Evolutionary conservation across 345 rosid species (phyloP).

Genomic region (Arabis alpina): DNA sequence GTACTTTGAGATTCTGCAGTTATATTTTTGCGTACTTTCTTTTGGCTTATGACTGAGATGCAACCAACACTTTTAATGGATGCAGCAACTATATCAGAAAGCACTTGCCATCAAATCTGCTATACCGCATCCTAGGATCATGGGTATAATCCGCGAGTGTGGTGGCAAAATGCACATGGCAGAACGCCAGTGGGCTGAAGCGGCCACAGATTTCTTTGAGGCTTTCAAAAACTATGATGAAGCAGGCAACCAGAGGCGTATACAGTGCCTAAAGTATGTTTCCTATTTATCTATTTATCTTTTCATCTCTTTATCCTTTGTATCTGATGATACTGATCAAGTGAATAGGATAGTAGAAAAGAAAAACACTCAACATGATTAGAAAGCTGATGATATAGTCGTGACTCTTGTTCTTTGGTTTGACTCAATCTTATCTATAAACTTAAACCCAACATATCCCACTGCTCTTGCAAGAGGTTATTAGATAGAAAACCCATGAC

Average conservation of each 20-base stretch:
- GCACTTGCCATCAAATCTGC: slow-evolving; percentile 99
- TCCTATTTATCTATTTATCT: slow-evolving; percentile 31
- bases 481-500: slow-evolving; percentile 10
- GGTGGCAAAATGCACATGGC: slow-evolving; percentile 99
- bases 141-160: slow-evolving; percentile 99
- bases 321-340: neutral
- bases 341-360: slow-evolving; percentile 3
- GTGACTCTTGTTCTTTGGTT: slow-evolving; percentile 1
- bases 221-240: slow-evolving; percentile 99
- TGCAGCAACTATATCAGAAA: slow-evolving; percentile 96
- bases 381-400: neutral
- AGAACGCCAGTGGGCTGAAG: slow-evolving; percentile 99
- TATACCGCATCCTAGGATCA: slow-evolving; percentile 99
- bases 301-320: slow-evolving; percentile 2
- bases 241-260: slow-evolving; percentile 99
- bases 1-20: neutral
- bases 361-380: slow-evolving; percentile 2
- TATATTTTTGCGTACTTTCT: slow-evolving; percentile 1
- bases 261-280: slow-evolving; percentile 92
- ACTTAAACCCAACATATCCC: slow-evolving; percentile 7
- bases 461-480: slow-evolving; percentile 20
- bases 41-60: slow-evolving; percentile 23
- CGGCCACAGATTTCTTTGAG: slow-evolving; percentile 99
- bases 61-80: slow-evolving; percentile 27
- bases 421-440: neutral